phyloP scores from a whole-genome alignment of 495 filamentous ascomycete species.

The Chlorociboria aeruginascens region DNA sequence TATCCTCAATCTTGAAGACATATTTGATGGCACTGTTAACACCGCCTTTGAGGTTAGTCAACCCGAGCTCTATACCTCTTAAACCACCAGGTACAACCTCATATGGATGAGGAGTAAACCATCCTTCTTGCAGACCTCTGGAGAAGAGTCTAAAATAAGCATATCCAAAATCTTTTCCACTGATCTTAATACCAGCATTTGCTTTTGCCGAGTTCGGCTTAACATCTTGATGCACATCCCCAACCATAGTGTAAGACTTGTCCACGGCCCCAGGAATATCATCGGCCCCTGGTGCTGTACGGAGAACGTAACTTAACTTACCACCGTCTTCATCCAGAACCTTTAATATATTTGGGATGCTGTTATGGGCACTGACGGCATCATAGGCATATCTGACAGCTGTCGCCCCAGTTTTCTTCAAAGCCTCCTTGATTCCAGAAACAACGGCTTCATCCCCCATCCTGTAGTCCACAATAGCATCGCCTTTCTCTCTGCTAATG shows the following conservation, averaged over 20 bases:
- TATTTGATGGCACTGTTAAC: constrained; percentile 59
- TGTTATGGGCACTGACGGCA: constrained; percentile 44
- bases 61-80: constrained; percentile 39
- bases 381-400: constrained; percentile 43
- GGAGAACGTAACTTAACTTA: constrained; percentile 45
- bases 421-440: constrained; percentile 33
- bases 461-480: constrained; percentile 63
- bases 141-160: constrained; percentile 25
- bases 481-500: constrained; percentile 52
- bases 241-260: constrained; percentile 32
- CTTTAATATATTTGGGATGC: constrained; percentile 28
- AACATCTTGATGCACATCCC: constrained; percentile 32
- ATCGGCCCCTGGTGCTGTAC: constrained; percentile 19
- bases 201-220: neutral
- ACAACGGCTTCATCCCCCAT: constrained; percentile 43
- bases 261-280: constrained; percentile 25
- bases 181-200: constrained; percentile 18
- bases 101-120: constrained; percentile 49
- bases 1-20: constrained; percentile 56
- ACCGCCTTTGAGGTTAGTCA: constrained; percentile 46
- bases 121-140: constrained; percentile 18
- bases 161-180: constrained; percentile 41
- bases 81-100: constrained; percentile 51
- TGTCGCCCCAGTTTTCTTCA: constrained; percentile 23
- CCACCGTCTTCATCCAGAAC: constrained; percentile 31